Evolutionary conservation across 2,329 filamentous ascomycete species (phyloP), one percentile per base, ranked within the genome.

Genomic region (Colletotrichum cereale): DNA sequence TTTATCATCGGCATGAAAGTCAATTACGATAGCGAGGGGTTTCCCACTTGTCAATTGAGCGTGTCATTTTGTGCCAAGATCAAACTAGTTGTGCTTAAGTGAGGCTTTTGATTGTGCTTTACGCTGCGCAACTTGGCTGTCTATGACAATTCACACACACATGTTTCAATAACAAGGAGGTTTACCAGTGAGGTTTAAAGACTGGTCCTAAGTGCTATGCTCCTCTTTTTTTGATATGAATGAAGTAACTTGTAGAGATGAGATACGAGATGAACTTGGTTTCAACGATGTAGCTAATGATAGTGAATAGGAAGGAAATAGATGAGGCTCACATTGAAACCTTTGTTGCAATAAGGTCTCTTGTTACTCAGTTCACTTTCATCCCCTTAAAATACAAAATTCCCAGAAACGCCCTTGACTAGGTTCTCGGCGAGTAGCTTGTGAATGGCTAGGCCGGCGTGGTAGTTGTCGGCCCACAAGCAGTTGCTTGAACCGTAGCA

Each of bases 401-500:
- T 71, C 18, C 18, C 62, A 3, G 66, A 66, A 8, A 74, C 73
- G 24, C 69, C 67, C 47, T 74, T 77, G 5, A 77, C 81, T 12
- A 84, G 79, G 3, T 80, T 78, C 29, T 77, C 71, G 0, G 81
- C 83, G 2, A 84, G 82, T 8, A 84, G 76, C 69, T 76, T 75
- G 66, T 84, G 81, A n/a, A 84, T 84, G 12, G 79, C 79, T 5
- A 82, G 72, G 0, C 78, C 83, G 0, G 83, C 83, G 44, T 84
- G 83, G 52, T 84, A 84, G 44, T 83, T 75, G 66, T 85, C 82
- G 55, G 80, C 82, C 84, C 84, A 86, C 47, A 86, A 66, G 73
- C 85, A 86, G n/a, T 79, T 82, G 26, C 76, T 79, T 11, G 83
- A 77, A 0, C 84, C 84, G 62, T 85, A 86, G 1, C 76, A 77